phyloP scores from a whole-genome alignment of 1,284 basidiomycete genomes.

The Ceratobasidium sp. region DNA sequence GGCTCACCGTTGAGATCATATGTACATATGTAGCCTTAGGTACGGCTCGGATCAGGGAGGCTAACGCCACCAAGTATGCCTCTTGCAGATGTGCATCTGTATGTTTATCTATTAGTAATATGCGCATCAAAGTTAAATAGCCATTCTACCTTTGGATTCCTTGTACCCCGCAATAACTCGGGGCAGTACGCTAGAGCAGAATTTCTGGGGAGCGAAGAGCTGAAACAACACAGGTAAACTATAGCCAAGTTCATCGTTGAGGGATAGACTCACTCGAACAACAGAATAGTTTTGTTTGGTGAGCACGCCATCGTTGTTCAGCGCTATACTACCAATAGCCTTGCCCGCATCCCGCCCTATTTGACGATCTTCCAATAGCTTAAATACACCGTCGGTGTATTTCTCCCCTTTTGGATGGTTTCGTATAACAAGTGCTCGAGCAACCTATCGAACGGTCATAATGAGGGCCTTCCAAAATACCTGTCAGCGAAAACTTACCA shows the following conservation, averaged over 20 bases:
- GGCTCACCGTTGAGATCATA: slow-evolving; percentile 72
- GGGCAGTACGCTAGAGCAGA: slow-evolving; percentile 79
- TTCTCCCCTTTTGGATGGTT: slow-evolving; percentile 68
- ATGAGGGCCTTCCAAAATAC: slow-evolving; percentile 46
- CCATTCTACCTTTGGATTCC: slow-evolving; percentile 47
- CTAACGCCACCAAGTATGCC: slow-evolving; percentile 85
- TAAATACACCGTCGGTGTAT: slow-evolving; percentile 73
- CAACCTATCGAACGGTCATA: slow-evolving; percentile 62
- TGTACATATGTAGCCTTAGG: slow-evolving; percentile 77
- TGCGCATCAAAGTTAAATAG: neutral
- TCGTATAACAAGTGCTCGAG: slow-evolving; percentile 80
- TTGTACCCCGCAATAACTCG: slow-evolving; percentile 71
- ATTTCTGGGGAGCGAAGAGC: slow-evolving; percentile 88
- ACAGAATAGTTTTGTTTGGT: slow-evolving; percentile 81
- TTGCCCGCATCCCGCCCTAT: slow-evolving; percentile 76
- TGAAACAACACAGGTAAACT: slow-evolving; percentile 51
- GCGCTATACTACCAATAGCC: slow-evolving; percentile 71
- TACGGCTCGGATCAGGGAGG: slow-evolving; percentile 81
- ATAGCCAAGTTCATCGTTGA: neutral
- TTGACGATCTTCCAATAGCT: slow-evolving; percentile 68
- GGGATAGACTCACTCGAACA: slow-evolving; percentile 65
- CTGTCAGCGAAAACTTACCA: slow-evolving; percentile 61
- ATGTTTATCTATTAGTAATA: neutral
- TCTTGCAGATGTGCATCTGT: slow-evolving; percentile 64
- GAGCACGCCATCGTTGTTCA: slow-evolving; percentile 67